Base-by-base conservation (phyloP, 2,329 filamentous ascomycete genomes). In the Fonsecaea multimorphosa region DNA sequence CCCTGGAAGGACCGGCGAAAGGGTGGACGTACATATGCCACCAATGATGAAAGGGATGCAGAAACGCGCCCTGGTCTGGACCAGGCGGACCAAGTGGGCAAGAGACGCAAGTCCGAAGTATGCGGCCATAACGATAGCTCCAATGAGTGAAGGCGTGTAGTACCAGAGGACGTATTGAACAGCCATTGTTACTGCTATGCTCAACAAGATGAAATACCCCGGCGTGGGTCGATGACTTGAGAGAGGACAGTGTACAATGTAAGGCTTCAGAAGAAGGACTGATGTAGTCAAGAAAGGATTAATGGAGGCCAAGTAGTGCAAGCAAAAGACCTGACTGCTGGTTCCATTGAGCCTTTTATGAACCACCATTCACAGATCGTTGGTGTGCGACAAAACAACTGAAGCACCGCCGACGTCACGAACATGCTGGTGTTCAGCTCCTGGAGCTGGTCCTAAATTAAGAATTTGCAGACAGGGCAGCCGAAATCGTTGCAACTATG, bases 41-140 rank as follows among this genome's bases (percentile, higher is more conserved):
- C 79, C 79, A 5, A 79, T 61, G 9, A 74, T 65, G 19, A 80
- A 79, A 1, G 74, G 70, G 16, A 75, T 68, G 52, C 71, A 77
- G 67, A 77, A 79, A 56, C 71, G 71, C 12, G 71, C 72, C 31
- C 72, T 66, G 0, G 64, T 68, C 46, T 64, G 71, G 59, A 61
- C 73, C 19, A 77, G 71, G 8, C 73, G 73, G 72, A 73, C 76
- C 55, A 57, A 61, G 57, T 77, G 76, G 8, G 72, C 61, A 12
- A 61, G 5, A 0, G 75, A 76, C 0, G 63, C 55, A 7, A 63
- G 36, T 11, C 72, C 34, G 66, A 77, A 79, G 24, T 78, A 59
- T 4, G 73, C 40, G 4, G 69, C n/a, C 61, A 74, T 73, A 24
- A 74, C 68, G 19, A 70, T 63, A 0, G 73, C 67, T 32, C 72